Evolutionary conservation across 129 eudicot genomes (phyloP).

Genomic region (Helianthus annuus): DNA sequence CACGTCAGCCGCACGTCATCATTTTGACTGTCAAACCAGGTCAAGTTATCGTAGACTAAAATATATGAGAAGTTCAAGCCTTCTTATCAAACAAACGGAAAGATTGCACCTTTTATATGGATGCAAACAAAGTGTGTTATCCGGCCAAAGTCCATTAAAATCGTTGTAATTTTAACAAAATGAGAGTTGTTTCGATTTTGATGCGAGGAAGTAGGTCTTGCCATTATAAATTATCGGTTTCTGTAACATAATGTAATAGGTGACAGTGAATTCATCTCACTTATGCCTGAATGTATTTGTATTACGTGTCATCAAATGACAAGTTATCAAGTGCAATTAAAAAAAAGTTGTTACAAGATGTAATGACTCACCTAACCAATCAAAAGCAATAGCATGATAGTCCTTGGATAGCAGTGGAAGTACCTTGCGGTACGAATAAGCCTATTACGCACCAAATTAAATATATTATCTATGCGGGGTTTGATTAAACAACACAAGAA

Average conservation of each 20-base stretch:
- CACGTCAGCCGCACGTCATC: not conserved
- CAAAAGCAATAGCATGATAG: slow-evolving; percentile 80
- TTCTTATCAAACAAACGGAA: not conserved
- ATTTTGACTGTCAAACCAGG: not conserved
- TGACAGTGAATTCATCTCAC: slow-evolving; percentile 5
- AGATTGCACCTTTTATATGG: slow-evolving; percentile 1
- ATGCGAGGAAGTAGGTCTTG: not conserved
- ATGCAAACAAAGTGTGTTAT: not conserved
- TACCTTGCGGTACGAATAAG: slow-evolving; percentile 91
- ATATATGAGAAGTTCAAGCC: not conserved
- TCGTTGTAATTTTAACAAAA: not conserved
- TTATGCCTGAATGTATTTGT: not conserved
- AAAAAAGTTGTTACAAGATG: slow-evolving; percentile 2
- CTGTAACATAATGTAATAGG: not conserved
- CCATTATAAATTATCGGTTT: not conserved
- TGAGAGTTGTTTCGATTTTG: not conserved
- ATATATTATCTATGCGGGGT: slow-evolving; percentile 10
- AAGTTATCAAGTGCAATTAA: slow-evolving; percentile 3
- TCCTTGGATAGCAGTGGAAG: slow-evolving; percentile 76
- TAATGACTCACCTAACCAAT: slow-evolving; percentile 76
- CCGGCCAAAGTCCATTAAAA: not conserved
- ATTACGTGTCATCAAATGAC: slow-evolving; percentile 14
- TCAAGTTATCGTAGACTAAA: not conserved
- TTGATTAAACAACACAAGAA: slow-evolving; percentile 1
- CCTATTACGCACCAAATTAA: slow-evolving; percentile 50